Evolutionary conservation across 495 filamentous ascomycete species (phyloP).

Genomic region (Neurospora africana): DNA sequence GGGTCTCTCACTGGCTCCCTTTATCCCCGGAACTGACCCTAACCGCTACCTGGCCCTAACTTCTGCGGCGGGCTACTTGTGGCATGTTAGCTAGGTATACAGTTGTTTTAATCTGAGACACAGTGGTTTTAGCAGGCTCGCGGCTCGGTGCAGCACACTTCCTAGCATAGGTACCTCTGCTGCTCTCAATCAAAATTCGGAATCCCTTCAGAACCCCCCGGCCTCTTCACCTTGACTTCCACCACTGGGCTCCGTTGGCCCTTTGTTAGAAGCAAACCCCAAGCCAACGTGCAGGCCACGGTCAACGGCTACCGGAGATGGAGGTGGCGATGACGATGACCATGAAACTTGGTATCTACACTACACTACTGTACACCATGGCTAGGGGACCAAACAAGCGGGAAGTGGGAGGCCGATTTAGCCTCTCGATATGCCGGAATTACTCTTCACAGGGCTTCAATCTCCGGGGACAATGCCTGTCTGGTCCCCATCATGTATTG

Average conservation of each 20-base stretch:
- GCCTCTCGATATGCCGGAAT: neutral
- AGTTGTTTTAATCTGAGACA: neutral
- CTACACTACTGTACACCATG: neutral
- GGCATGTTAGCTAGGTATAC: neutral
- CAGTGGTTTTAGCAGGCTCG: neutral
- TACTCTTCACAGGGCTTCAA: neutral
- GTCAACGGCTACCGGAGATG: neutral
- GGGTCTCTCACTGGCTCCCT: neutral
- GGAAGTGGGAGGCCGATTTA: neutral
- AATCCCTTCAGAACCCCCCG: neutral
- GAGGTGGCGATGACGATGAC: neutral
- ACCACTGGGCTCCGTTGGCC: neutral
- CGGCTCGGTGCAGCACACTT: neutral
- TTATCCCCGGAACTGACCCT: neutral
- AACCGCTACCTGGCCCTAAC: neutral
- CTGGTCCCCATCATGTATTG: neutral
- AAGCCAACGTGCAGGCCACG: neutral
- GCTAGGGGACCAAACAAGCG: neutral
- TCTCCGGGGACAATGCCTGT: neutral
- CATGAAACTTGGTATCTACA: neutral
- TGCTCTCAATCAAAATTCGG: neutral
- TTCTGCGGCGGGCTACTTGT: neutral
- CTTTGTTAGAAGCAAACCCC: neutral
- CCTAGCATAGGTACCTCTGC: neutral
- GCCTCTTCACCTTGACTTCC: neutral